Evolutionary conservation across 495 filamentous ascomycete genomes (phyloP), one percentile per base, ranked within the genome.

Genomic region (Hypoxylon crocopeplum): DNA sequence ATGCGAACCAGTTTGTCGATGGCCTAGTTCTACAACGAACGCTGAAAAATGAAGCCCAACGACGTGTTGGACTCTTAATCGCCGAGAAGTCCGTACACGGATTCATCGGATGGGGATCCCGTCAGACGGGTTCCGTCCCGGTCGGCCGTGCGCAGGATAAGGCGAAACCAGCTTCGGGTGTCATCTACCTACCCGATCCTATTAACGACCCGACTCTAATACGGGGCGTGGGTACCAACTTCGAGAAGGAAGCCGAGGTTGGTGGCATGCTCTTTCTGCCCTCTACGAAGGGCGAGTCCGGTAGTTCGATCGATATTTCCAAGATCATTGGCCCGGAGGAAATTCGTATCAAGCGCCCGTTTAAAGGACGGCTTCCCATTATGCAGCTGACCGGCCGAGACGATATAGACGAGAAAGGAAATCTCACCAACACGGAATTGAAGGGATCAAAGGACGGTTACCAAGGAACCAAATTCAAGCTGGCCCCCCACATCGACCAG

Each of bases 1-100:
- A 98, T 81, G 95, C 94, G 39, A 98, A 98, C 71, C 94, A 98
- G 86, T 99, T 99, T 64, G 91, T 98, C 62, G 94, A 99, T 66
- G 93, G 92, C 29, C 81, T 99, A 25, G 90, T 98, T 52, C 81
- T 99, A 19, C 94, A 95, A 84, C 91, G 93, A 40, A 88, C 90
- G 5, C 82, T 98, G 16, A 86, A 89, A 51, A 86, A 81, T 54
- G 92, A 97, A 77, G 88, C 90, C 40, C 86, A 90, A 42, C 90
- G 94, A 48, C 89, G 94, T 12, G 90, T 96, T 53, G 87, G 90
- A 48, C 92, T 94, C 68, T 86, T 99, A 7, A 94, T 95, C 51
- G 94, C 94, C 3, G 92, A 93, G 49, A 96, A 96, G 64, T 97
- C 93, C 4, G 94, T 97, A 77, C 80, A 88, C 49, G 89, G 83